Base-by-base conservation (phyloP, 2,329 filamentous ascomycete species). In the Colletotrichum costaricense region DNA sequence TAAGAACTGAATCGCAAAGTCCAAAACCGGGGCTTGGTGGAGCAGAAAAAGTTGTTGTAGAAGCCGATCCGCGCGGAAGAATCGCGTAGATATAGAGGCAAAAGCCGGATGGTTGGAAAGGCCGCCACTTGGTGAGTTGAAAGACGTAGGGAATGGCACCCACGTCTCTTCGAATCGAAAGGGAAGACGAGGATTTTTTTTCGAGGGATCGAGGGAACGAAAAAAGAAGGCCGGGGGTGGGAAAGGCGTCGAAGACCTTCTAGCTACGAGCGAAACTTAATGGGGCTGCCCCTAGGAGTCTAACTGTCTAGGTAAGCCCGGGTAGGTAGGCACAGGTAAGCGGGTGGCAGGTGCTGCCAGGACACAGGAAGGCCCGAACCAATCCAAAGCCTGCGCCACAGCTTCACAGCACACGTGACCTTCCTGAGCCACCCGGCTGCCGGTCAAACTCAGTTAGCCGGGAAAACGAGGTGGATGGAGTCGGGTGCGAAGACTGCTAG, bases 371-470 rank as follows among this genome's bases (percentile, higher is more conserved):
- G n/a, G 60, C 42, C 28, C 14, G 42, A 52, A 46, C 59, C 59
- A 49, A 42, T 46, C 38, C 26, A 49, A 24, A 22, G n/a, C 46
- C 28, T 63, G 60, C 28, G 60, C 52, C 63, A 65, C 63, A 57
- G 30, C 4, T 9, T 14, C 4, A 4, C 0, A 8, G 4, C 2
- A 1, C 62, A 65, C 63, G 60, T 63, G 60, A 63, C 46, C 46
- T 9, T 19, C 38, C 5, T 42, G 38, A 54, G 49, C 60, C 52
- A 65, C 57, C 69, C 69, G 68, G 67, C 55, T 42, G n/a, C 63
- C 64, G 69, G 56, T 42, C 57, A 56, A 72, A 69, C 52, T 30
- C 77, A 79, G 83, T 84, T 83, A 83, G 77, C 83, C 83, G 83
- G 80, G 79, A 83, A 83, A 84, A 82, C 76, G 67, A 30, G 28